Conservation (phyloP, 1,139 yeast species). For the Torulaspora pretoriensis region DNA sequence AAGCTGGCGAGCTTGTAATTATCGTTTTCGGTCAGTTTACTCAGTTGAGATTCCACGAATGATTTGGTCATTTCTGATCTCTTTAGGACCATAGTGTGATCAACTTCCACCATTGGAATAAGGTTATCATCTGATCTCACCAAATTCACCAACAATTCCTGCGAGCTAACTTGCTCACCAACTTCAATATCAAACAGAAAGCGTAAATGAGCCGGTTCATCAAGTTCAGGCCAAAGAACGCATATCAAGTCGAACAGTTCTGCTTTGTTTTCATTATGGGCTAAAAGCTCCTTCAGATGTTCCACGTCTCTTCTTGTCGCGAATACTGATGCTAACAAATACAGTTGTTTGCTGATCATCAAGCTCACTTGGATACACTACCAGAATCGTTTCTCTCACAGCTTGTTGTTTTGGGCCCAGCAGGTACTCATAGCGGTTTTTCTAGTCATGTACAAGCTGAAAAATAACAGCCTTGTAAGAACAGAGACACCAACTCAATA, state of each 20-base stretch:
- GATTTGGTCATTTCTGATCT: conserved; percentile 18
- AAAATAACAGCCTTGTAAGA: background rate
- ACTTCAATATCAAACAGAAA: conserved; percentile 17
- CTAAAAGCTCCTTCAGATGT: conserved; percentile 13
- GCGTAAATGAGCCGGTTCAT: conserved; percentile 23
- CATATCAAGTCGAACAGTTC: conserved; percentile 24
- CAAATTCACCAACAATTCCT: conserved; percentile 19
- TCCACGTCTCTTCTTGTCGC: conserved; percentile 24
- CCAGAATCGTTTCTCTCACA: background rate
- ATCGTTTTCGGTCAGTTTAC: conserved; percentile 8
- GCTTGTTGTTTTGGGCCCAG: background rate
- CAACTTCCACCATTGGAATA: conserved; percentile 27
- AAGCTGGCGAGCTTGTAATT: conserved; percentile 2
- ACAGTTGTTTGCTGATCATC: conserved; percentile 25
- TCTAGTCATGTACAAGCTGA: background rate
- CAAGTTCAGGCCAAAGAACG: conserved; percentile 35
- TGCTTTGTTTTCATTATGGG: conserved; percentile 6
- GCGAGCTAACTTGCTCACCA: conserved; percentile 1
- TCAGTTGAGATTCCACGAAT: conserved; percentile 18
- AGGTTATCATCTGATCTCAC: conserved; percentile 21
- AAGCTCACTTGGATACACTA: background rate
- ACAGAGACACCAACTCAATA: no score
- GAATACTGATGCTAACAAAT: conserved; percentile 24
- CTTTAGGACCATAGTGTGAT: conserved; percentile 15
- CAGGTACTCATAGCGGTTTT: background rate